These are phyloP conservation scores for Emmonsia crescens DNA, from an alignment of 2,329 filamentous ascomycete genomes.

Conservation along the genomic window DNA sequence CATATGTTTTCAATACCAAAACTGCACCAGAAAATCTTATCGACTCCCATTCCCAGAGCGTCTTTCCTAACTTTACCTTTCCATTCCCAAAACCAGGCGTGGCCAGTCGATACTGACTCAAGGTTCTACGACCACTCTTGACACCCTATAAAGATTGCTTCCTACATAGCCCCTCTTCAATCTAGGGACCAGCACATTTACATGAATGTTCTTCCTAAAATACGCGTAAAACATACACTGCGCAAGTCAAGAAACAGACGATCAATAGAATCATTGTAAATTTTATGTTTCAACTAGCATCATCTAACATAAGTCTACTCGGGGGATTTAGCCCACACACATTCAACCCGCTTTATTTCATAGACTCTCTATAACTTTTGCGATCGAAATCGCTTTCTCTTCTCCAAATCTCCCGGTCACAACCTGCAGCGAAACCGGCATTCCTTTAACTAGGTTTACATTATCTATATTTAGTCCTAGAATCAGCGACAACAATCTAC, in stretches of 20 bases:
- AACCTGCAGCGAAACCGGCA: conserved; percentile 27
- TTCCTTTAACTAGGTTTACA: conserved; percentile 22
- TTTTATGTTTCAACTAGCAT: not conserved
- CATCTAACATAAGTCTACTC: not conserved
- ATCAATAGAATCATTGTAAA: not conserved
- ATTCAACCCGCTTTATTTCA: not conserved
- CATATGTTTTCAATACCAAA: no score
- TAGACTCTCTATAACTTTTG: conserved; percentile 19
- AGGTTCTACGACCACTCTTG: not conserved
- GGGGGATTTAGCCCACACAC: not conserved
- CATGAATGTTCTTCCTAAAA: no score
- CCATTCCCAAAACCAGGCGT: no score
- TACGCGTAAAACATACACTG: no score
- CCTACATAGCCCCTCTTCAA: not conserved
- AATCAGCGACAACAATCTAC: not conserved
- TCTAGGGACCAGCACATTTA: no score
- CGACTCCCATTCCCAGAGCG: no score
- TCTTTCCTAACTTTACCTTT: no score
- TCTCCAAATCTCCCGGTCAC: conserved; percentile 25
- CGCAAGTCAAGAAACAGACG: not conserved
- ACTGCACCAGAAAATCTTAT: not conserved
- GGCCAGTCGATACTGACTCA: no score
- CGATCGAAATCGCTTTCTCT: conserved; percentile 24
- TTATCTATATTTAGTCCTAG: conserved; percentile 19
- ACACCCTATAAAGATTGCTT: not conserved